A percentile compares a stretch with the other conserved stretches of the same genome.
Conservation (phyloP, 208 protist genomes). For the Lotmaria passim region DNA sequence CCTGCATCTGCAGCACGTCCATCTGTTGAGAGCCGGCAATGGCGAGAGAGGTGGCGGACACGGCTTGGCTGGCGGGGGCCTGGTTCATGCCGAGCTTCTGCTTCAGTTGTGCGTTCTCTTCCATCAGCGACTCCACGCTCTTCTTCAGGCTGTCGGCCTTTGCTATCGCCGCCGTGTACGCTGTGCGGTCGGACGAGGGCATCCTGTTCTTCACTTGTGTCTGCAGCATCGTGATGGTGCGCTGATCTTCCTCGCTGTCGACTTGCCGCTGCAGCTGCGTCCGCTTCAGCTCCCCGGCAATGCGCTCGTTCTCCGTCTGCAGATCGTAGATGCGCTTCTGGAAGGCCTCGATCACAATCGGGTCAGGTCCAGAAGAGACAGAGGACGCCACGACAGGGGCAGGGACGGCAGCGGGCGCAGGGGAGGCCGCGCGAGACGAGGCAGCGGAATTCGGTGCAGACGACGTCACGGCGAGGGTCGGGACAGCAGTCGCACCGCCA, state of each 20-base stretch:
- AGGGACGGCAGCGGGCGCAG: background rate
- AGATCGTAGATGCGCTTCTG: conserved; percentile 40
- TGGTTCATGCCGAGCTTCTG: background rate
- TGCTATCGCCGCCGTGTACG: conserved; percentile 50
- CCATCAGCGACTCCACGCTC: conserved; percentile 38
- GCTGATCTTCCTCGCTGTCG: conserved; percentile 45
- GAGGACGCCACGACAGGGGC: background rate
- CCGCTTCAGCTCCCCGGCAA: conserved; percentile 50
- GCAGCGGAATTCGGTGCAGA: background rate
- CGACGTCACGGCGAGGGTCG: too few species aligned
- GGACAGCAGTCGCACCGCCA: too few species aligned
- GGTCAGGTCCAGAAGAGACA: conserved; percentile 11
- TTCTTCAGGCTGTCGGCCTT: conserved; percentile 39
- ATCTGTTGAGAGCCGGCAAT: conserved; percentile 30
- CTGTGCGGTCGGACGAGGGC: conserved; percentile 33
- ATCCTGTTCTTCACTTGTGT: conserved; percentile 45
- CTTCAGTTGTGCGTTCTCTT: conserved; percentile 36
- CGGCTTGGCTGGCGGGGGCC: conserved; percentile 2
- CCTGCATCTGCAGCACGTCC: conserved; percentile 36
- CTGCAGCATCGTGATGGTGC: conserved; percentile 45
- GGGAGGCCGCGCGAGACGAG: conserved; percentile 4
- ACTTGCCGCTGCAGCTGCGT: conserved; percentile 34
- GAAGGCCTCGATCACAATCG: conserved; percentile 27
- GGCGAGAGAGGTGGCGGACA: conserved; percentile 17
- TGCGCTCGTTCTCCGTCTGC: conserved; percentile 51